Base-by-base conservation (phyloP, 352 stramenopile species). In the Phytophthora multivora region DNA sequence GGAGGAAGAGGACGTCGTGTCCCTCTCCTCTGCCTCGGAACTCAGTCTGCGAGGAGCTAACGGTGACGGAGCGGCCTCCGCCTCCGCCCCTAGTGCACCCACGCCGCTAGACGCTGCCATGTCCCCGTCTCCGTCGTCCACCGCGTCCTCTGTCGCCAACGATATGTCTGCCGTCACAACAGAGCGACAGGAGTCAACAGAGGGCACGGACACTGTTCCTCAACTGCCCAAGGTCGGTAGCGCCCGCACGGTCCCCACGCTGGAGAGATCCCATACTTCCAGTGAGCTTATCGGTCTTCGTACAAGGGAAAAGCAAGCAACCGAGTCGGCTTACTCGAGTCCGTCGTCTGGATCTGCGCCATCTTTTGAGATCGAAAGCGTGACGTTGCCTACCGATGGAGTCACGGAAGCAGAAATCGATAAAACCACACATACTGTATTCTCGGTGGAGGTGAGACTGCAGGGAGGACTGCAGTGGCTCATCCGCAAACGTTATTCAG, bases 401-500 rank as follows among this genome's bases (percentile, higher is more conserved):
- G 86, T 96, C 63, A 85, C 80, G 16, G 83, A 92, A 43, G 54
- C 88, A 4, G 87, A 96, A 51, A 88, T 94, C 48, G 87, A 96
- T 38, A 93, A 91, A 66, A 65, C 82, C 15, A 79, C 80, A 42
- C 87, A 96, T 67, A 96, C 85, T 5, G 63, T 93, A 26, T 96
- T 96, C 59, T 75, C 82, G 0, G 66, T 96, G 15, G 83, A 96
- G 56, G 85, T 96, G 59, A 78, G 69, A 16, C 75, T 96, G 18
- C 81, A 90, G 39, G 83, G 82, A 26, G 83, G 84, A 4, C 71
- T 95, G n/a, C 81, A 91, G 56, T 96, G 88, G 88, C 88, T 92
- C 62, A 94, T 92, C 38, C 79, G 90, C 66, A 96, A 96, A 57
- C 86, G 88, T 4, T 96, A 96, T 71, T 95, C 86, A 61, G 88